These are phyloP conservation scores for Chytriomyces sp. DNA, from an alignment of 192 early-diverging fungal species.

Conservation along the genomic window DNA sequence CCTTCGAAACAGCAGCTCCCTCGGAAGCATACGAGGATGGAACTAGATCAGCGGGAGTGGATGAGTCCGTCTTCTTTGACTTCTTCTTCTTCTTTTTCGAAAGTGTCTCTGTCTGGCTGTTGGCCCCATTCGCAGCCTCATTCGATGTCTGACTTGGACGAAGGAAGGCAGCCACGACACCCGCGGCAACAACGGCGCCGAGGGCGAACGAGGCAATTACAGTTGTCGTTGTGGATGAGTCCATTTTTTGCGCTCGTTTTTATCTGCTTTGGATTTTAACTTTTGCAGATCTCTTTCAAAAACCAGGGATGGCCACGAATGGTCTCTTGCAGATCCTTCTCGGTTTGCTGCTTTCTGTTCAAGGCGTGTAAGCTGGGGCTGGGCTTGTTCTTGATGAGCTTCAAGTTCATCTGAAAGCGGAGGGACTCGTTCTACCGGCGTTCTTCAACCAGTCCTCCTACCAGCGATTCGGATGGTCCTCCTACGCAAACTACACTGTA, in stretches of 20 bases:
- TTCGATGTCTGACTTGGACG: not conserved
- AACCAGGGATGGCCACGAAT: not conserved
- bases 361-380: not conserved
- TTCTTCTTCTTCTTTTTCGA: conserved; percentile 14
- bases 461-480: not conserved
- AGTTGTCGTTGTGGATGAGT: not conserved
- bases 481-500: not conserved
- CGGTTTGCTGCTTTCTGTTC: not conserved
- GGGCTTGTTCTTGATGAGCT: not conserved
- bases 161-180: not conserved
- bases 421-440: not conserved
- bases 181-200: not conserved
- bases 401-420: not conserved
- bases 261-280: not conserved
- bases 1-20: not conserved
- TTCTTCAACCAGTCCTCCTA: not conserved
- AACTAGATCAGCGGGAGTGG: too few relatives aligned
- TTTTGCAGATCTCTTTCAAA: not conserved
- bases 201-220: not conserved
- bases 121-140: not conserved
- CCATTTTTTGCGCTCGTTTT: not conserved
- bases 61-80: not conserved
- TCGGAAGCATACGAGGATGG: not conserved
- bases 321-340: not conserved
- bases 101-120: not conserved